Conservation (phyloP, 768 basidiomycete genomes). For the Cystofilobasidium macerans region DNA sequence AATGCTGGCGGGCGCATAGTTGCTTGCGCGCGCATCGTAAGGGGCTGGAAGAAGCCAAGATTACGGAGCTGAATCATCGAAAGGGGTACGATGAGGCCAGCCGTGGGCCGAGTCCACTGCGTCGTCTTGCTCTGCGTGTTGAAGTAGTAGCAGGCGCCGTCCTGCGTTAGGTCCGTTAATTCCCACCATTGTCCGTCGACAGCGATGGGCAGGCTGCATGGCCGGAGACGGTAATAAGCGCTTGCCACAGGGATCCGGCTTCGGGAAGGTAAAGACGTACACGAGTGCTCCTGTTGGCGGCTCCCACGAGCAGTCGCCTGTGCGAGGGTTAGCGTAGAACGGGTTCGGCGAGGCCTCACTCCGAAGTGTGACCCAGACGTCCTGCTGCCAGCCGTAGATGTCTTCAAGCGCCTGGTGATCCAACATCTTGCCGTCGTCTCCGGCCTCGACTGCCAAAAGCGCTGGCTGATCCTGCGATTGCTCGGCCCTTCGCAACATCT, state of each 20-base stretch:
- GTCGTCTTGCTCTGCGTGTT: slow-evolving; percentile 79
- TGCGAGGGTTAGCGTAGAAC: slow-evolving; percentile 87
- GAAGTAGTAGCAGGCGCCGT: slow-evolving; percentile 82
- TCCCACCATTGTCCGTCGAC: slow-evolving; percentile 95
- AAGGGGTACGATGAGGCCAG: slow-evolving; percentile 74
- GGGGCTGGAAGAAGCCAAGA: slow-evolving; percentile 13
- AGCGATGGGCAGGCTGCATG: slow-evolving; percentile 61
- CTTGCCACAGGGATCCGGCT: slow-evolving; percentile 21
- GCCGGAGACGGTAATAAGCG: slow-evolving; percentile 1
- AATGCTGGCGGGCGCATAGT: background rate
- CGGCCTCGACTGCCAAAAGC: background rate
- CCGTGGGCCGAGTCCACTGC: slow-evolving; percentile 79
- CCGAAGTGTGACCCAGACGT: background rate
- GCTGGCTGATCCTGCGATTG: background rate
- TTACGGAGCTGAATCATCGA: slow-evolving; percentile 61
- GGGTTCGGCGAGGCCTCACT: background rate
- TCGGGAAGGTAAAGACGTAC: slow-evolving; percentile 44
- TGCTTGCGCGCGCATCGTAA: background rate
- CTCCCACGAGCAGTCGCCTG: slow-evolving; percentile 87
- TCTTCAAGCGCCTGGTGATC: background rate
- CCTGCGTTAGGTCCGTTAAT: slow-evolving; percentile 67
- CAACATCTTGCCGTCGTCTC: background rate
- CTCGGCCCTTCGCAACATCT: background rate
- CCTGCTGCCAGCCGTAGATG: background rate
- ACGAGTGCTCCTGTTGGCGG: slow-evolving; percentile 80